These are phyloP conservation scores for Bruguiera gymnorhiza DNA, from an alignment of 345 rosid species.

Conservation along the genomic window DNA sequence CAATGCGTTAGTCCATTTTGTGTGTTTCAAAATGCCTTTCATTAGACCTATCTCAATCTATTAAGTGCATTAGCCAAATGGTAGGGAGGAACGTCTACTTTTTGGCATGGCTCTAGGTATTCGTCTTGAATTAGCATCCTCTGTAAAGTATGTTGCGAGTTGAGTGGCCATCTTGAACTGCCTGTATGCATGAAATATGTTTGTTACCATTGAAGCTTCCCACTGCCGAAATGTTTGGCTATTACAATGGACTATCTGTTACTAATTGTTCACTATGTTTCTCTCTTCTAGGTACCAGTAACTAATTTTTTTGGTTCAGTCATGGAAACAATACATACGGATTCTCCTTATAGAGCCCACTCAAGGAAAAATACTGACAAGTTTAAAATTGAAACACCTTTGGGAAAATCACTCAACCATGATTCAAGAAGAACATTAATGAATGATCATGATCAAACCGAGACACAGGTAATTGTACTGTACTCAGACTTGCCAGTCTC, in stretches of 20 bases:
- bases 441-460: conserved; percentile 18
- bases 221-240: not conserved
- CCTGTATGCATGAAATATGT: not conserved
- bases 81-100: not conserved
- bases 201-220: not conserved
- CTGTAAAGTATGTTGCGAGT: not conserved
- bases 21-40: too few species aligned
- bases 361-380: conserved; percentile 31
- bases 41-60: not conserved
- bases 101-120: not conserved
- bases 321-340: conserved; percentile 88
- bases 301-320: conserved; percentile 96
- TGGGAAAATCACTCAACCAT: conserved; percentile 27
- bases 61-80: not conserved
- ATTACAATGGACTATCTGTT: not conserved
- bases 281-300: conserved; percentile 69
- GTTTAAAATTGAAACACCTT: conserved; percentile 25
- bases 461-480: conserved; percentile 34
- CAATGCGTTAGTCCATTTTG: not conserved
- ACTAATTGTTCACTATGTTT: not conserved
- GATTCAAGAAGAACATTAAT: conserved; percentile 27
- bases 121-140: not conserved
- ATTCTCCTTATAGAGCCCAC: conserved; percentile 53
- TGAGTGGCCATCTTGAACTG: too few species aligned
- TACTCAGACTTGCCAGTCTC: not conserved